Evolutionary conservation across 371 early-diverging fungal genomes (phyloP).

Genomic region (Phascolomyces articulosus): DNA sequence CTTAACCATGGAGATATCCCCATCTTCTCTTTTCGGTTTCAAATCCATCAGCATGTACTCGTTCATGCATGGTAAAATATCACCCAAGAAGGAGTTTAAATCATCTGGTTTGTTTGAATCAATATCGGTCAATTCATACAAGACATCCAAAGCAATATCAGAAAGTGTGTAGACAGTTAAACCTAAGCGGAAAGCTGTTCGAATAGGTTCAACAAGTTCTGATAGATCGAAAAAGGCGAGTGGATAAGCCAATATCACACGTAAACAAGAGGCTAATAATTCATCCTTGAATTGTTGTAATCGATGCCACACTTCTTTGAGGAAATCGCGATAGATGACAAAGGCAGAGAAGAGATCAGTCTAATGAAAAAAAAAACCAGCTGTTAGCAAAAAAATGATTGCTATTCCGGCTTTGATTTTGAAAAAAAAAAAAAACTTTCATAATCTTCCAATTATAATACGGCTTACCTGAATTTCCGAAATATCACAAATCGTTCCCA

Average conservation of each 20-base stretch:
- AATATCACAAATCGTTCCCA: background rate
- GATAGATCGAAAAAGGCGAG: constrained; percentile 56
- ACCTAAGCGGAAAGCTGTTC: constrained; percentile 69
- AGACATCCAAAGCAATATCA: constrained; percentile 59
- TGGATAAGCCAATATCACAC: constrained; percentile 66
- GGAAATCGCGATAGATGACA: constrained; percentile 52
- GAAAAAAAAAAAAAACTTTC: too few relatives aligned
- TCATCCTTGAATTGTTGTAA: constrained; percentile 80
- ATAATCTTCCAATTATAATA: background rate
- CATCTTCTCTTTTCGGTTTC: constrained; percentile 18
- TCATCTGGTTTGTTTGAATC: constrained; percentile 25
- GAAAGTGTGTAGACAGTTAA: constrained; percentile 72
- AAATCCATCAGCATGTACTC: constrained; percentile 70
- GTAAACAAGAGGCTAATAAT: constrained; percentile 69
- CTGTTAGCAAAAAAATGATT: too few relatives aligned
- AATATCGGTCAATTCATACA: constrained; percentile 59
- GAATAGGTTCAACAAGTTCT: constrained; percentile 58
- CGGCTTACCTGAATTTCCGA: constrained; percentile 11
- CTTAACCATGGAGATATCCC: constrained; percentile 9
- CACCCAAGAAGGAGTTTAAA: constrained; percentile 6
- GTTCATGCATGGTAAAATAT: constrained; percentile 63
- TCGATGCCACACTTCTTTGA: constrained; percentile 63
- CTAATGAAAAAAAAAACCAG: background rate
- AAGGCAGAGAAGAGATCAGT: constrained; percentile 27
- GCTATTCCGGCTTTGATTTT: too few relatives aligned